A percentile compares a stretch with the other conserved stretches of the same genome.
phyloP scores from a whole-genome alignment of 2,329 filamentous ascomycete genomes.

The Fusarium udum region DNA sequence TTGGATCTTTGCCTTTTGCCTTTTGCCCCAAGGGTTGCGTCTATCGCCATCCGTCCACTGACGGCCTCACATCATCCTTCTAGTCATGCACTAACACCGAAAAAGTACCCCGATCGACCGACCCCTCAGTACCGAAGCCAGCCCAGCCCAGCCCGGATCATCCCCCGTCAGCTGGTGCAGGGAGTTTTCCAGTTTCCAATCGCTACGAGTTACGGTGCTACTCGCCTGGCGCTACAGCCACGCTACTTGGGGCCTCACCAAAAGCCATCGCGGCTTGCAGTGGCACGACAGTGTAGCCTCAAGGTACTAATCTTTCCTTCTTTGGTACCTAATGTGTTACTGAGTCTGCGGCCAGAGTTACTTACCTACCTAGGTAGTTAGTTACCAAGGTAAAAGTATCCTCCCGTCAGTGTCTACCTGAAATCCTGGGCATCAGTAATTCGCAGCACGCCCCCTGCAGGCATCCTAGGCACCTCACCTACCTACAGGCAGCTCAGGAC shows the following conservation, averaged over 20 bases:
- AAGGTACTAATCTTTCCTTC: slow-evolving; percentile 2
- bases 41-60: slow-evolving; percentile 31
- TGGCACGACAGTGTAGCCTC: neutral
- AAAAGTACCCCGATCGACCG: slow-evolving; percentile 37
- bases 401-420: slow-evolving; percentile 5
- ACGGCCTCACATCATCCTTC: slow-evolving; percentile 24
- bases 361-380: neutral
- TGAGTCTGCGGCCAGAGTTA: slow-evolving; percentile 4
- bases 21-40: slow-evolving; percentile 31
- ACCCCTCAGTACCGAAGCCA: slow-evolving; percentile 39
- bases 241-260: slow-evolving; percentile 6
- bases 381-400: neutral
- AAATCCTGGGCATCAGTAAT: slow-evolving; percentile 14
- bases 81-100: slow-evolving; percentile 28
- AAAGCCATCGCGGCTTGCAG: neutral
- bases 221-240: slow-evolving; percentile 7
- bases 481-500: slow-evolving; percentile 19
- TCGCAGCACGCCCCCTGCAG: slow-evolving; percentile 15
- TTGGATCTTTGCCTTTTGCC: slow-evolving; percentile 26
- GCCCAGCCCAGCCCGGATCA: slow-evolving; percentile 29
- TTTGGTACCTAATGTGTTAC: slow-evolving; percentile 2
- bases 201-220: slow-evolving; percentile 12
- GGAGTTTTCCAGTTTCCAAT: slow-evolving; percentile 24
- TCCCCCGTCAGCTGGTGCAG: slow-evolving; percentile 40
- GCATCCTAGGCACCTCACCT: neutral